A percentile compares a stretch with the other conserved stretches of the same genome.
phyloP scores from a whole-genome alignment of 805 yeast genomes.

The Kodamaea kaohsiungensis region DNA sequence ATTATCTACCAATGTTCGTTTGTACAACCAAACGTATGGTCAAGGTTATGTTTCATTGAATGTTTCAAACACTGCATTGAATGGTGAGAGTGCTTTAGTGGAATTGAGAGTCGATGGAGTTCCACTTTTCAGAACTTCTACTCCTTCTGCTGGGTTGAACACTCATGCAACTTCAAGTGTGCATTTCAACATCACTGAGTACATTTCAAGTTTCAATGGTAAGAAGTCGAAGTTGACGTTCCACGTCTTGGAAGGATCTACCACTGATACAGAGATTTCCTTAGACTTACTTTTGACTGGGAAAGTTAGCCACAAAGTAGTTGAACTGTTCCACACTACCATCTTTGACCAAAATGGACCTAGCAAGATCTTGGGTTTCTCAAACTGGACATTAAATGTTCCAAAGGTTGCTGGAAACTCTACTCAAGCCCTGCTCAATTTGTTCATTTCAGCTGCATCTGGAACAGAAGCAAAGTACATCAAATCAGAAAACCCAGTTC shows the following conservation, averaged over 20 bases:
- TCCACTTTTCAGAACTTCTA: slow-evolving; percentile 32
- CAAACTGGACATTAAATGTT: slow-evolving; percentile 20
- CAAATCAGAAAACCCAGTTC: slow-evolving; percentile 18
- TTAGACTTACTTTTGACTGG: slow-evolving; percentile 22
- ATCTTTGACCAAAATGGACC: background rate
- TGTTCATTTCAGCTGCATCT: slow-evolving; percentile 29
- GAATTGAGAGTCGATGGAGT: slow-evolving; percentile 24
- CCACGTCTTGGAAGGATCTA: slow-evolving; percentile 23
- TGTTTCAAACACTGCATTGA: slow-evolving; percentile 21
- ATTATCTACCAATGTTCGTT: slow-evolving; percentile 1
- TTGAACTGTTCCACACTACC: background rate
- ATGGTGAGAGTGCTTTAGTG: slow-evolving; percentile 15
- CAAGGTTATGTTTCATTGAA: slow-evolving; percentile 27
- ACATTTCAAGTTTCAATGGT: slow-evolving; percentile 19
- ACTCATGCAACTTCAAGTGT: slow-evolving; percentile 15
- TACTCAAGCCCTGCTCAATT: slow-evolving; percentile 23
- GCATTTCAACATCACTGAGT: slow-evolving; percentile 26
- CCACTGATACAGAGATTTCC: slow-evolving; percentile 17
- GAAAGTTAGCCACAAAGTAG: slow-evolving; percentile 9
- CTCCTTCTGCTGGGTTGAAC: slow-evolving; percentile 18
- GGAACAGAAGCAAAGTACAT: slow-evolving; percentile 24
- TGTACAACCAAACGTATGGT: slow-evolving; percentile 16
- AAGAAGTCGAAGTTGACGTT: slow-evolving; percentile 16
- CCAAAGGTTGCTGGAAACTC: slow-evolving; percentile 15
- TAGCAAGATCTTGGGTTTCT: slow-evolving; percentile 11